Base-by-base conservation (phyloP, 192 early-diverging fungal genomes). In the Ramicandelaber brevisporus region DNA sequence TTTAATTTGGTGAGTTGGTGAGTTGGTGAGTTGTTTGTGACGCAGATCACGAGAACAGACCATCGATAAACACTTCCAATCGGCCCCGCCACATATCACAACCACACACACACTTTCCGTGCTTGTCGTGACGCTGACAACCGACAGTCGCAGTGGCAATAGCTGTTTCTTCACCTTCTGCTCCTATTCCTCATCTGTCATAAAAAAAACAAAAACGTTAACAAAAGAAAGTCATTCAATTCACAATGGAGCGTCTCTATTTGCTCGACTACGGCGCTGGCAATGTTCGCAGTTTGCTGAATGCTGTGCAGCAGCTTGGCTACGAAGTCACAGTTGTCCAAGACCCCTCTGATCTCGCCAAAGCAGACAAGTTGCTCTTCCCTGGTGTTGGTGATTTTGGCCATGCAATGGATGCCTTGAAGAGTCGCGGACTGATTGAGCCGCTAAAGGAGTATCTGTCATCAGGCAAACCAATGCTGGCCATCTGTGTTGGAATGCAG, bases 231-330 rank as follows among this genome's bases (percentile, higher is more conserved):
- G n/a, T n/a, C n/a, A n/a, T n/a, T n/a, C n/a, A n/a, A n/a, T n/a
- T n/a, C n/a, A n/a, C 27, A 24, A 37, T 35, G 6, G 41, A 49
- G 23, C 46, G 42, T 30, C 44, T 56, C 13, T 85, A 71, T 47
- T 60, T 99, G 17, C 65, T 99, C 22, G 95, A 99, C 63, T 99
- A 99, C 58, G 95, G 95, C 14, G 93, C 95, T n/a, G 95, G 95
- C 16, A 99, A 99, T 50, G 88, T 99, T 27, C 82, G 87, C 29
- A 86, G 80, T 33, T 58, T 99, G 31, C 62, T 88, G 30, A 99
- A 99, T 35, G 90, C 90, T 0, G 78, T 99, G 27, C 59, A 73
- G 33, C 53, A 66, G 38, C 61, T 93, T n/a, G 95, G 90, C 13
- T 73, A 76, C 48, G 61, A 70, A 12, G 74, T 99, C 30, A 58